Evolutionary conservation across 495 filamentous ascomycete species (phyloP).

Genomic region (Polyplosphaeria fusca): DNA sequence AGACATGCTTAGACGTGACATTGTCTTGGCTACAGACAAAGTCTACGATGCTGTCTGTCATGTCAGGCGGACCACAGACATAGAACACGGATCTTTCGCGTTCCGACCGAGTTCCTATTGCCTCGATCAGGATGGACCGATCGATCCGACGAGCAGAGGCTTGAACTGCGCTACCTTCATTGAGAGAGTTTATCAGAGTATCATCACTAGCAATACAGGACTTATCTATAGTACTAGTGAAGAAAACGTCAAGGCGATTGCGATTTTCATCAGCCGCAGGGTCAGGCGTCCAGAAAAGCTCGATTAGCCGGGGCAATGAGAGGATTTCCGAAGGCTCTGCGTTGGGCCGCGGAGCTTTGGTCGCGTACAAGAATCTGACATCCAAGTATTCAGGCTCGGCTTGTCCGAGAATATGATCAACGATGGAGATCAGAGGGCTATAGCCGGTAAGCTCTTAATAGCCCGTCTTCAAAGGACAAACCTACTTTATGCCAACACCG

Average conservation of each 20-base stretch:
- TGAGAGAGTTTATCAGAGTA: neutral
- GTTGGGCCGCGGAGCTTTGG: slow-evolving; percentile 24
- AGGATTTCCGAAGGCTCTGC: slow-evolving; percentile 27
- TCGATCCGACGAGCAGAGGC: slow-evolving; percentile 25
- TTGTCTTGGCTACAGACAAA: slow-evolving; percentile 49
- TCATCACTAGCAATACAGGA: neutral
- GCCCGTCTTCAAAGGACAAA: slow-evolving; percentile 32
- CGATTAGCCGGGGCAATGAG: slow-evolving; percentile 38
- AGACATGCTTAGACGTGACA: slow-evolving; percentile 55
- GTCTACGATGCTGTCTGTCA: slow-evolving; percentile 79
- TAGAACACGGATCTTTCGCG: slow-evolving; percentile 61
- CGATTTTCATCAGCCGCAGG: neutral
- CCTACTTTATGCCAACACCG: slow-evolving; percentile 78
- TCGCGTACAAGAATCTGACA: slow-evolving; percentile 40
- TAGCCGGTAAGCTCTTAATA: neutral
- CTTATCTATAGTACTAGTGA: slow-evolving; percentile 22
- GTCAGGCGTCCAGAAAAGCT: slow-evolving; percentile 21
- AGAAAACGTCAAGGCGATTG: slow-evolving; percentile 9
- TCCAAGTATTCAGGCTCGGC: slow-evolving; percentile 24
- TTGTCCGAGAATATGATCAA: slow-evolving; percentile 39
- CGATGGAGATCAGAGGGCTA: slow-evolving; percentile 44
- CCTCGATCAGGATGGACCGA: slow-evolving; percentile 12
- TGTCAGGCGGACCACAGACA: slow-evolving; percentile 72
- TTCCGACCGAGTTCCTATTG: slow-evolving; percentile 46
- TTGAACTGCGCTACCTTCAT: slow-evolving; percentile 35